phyloP scores from a whole-genome alignment of 805 yeast genomes.

The Priceomyces fermenticarens region DNA sequence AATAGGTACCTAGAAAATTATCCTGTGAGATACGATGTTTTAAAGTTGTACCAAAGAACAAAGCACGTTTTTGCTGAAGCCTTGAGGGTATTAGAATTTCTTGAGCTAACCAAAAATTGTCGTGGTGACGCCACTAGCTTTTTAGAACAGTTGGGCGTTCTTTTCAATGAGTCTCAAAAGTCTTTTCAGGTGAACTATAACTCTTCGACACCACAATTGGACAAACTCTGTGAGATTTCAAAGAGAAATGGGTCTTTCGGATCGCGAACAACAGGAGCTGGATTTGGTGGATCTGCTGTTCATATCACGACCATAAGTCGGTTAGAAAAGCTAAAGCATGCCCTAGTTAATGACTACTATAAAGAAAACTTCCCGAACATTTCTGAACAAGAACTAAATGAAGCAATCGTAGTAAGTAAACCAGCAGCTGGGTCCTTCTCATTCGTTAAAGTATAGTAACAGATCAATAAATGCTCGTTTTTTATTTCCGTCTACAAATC shows the following conservation, averaged over 20 bases:
- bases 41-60: slow-evolving; percentile 56
- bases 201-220: slow-evolving; percentile 56
- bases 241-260: slow-evolving; percentile 56
- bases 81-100: slow-evolving; percentile 51
- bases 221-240: slow-evolving; percentile 54
- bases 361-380: slow-evolving; percentile 46
- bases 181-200: slow-evolving; percentile 49
- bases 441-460: slow-evolving; percentile 7
- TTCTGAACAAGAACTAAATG: slow-evolving; percentile 40
- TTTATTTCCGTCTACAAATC: too few species aligned
- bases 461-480: too few species aligned
- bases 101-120: slow-evolving; percentile 33
- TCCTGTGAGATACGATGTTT: slow-evolving; percentile 55
- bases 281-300: slow-evolving; percentile 75
- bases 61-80: slow-evolving; percentile 65
- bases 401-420: slow-evolving; percentile 52
- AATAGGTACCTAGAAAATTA: slow-evolving; percentile 44
- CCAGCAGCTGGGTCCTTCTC: slow-evolving; percentile 54
- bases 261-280: slow-evolving; percentile 76
- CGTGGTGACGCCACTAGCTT: slow-evolving; percentile 29
- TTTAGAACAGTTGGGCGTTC: slow-evolving; percentile 44
- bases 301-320: slow-evolving; percentile 52
- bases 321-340: slow-evolving; percentile 32
- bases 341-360: slow-evolving; percentile 53
- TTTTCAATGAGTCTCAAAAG: slow-evolving; percentile 59